Evolutionary conservation across 225 moss, liverwort and hornwort species (phyloP), one percentile per base, ranked within the genome.

Genomic region (Takakia lepidozioides): DNA sequence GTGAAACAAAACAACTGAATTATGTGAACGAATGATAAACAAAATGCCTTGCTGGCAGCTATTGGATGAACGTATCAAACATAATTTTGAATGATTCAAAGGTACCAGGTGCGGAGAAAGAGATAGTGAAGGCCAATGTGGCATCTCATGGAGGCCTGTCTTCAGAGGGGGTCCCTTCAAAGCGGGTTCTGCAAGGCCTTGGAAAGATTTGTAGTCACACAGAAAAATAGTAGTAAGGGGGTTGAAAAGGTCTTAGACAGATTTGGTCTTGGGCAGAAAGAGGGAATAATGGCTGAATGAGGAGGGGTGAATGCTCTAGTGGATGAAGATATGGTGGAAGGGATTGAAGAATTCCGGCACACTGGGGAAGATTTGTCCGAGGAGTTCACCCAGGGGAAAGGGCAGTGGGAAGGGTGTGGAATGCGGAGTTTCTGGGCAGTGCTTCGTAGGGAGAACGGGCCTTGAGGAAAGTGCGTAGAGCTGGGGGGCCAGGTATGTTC

Each of bases 401-500:
- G 51, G 45, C 60, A 52, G 10, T 63, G 69, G 67, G 66, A 70
- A 38, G 64, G 58, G n/a, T 61, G 51, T 56, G 92, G 88, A 42
- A 60, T 77, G 47, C 76, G 70, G 48, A 75, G 59, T 19, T 93
- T 77, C 58, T 72, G 70, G 38, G 83, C 85, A 54, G 69, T 93
- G 46, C 46, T 93, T 37, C 70, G 85, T 15, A 72, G 68, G 60
- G 88, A 92, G 36, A 82, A 66, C 61, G 92, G 79, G 52, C 55
- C 68, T 38, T 60, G 64, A 51, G 75, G 82, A 57, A 85, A 83
- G 75, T 86, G 83, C 44, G 41, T 75, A 29, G 88, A 93, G 37
- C 51, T 93, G 64, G 92, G 85, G 75, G 88, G 77, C 27, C 88
- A 85, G 92, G 92, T 88, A 54, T 48, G 8, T 7, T 11, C 11